These are phyloP conservation scores for Fusarium ramigenum DNA, from an alignment of 2,329 filamentous ascomycete species.

Conservation along the genomic window DNA sequence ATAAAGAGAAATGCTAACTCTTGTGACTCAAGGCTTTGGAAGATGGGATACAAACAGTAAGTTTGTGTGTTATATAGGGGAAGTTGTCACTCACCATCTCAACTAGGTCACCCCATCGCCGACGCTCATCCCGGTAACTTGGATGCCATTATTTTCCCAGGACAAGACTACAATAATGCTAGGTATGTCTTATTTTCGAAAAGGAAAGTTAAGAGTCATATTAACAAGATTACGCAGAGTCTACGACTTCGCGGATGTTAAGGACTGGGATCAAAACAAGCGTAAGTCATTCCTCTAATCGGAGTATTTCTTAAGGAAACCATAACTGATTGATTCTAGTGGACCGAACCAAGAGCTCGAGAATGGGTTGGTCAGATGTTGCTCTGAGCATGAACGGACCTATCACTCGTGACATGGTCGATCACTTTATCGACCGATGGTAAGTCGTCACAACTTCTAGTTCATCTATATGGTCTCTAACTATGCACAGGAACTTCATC, in stretches of 20 bases:
- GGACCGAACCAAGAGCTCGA: conserved; percentile 78
- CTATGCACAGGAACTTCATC: conserved; percentile 75
- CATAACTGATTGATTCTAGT: conserved; percentile 53
- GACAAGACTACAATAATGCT: conserved; percentile 94
- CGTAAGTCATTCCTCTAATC: conserved; percentile 46
- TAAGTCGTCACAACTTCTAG: conserved; percentile 34
- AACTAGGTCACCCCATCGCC: conserved; percentile 75
- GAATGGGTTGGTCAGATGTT: conserved; percentile 95
- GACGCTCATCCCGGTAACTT: conserved; percentile 84
- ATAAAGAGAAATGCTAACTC: conserved; percentile 20
- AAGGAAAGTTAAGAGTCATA: not conserved
- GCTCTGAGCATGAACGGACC: conserved; percentile 79
- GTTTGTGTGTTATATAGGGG: conserved; percentile 6
- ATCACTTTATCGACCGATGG: conserved; percentile 88
- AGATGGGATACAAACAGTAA: conserved; percentile 84
- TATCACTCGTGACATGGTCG: conserved; percentile 76
- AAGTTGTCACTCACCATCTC: conserved; percentile 14
- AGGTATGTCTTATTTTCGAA: conserved; percentile 22
- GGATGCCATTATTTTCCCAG: conserved; percentile 81
- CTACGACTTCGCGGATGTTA: conserved; percentile 81
- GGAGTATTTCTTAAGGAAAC: accelerated
- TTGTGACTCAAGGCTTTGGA: conserved; percentile 66
- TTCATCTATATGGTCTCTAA: not conserved
- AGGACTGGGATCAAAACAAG: conserved; percentile 86
- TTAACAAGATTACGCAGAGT: conserved; percentile 54